Evolutionary conservation across 2,329 filamentous ascomycete species (phyloP), one percentile per base, ranked within the genome.

Genomic region (Ploettnerulaceae sp.): DNA sequence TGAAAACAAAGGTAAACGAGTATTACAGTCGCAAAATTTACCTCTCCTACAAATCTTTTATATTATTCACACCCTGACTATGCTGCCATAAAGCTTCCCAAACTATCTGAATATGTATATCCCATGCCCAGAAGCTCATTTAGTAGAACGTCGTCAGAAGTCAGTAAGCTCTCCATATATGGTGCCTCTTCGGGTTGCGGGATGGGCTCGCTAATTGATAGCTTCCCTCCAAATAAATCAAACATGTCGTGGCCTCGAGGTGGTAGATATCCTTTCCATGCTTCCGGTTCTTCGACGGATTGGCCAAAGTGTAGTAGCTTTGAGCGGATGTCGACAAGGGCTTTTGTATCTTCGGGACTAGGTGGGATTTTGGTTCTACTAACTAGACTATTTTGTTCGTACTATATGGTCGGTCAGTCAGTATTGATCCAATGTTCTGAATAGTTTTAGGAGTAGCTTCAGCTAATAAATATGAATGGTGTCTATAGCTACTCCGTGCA

Each of bases 51-150:
- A n/a, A n/a, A n/a, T n/a, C n/a, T n/a, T n/a, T n/a, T n/a, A n/a
- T n/a, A n/a, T n/a, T n/a, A n/a, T n/a, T n/a, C n/a, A n/a, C n/a
- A n/a, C n/a, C n/a, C n/a, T 12, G 14, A 3, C 25, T 18, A 40
- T 29, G 6, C 14, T 29, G 17, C 37, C 37, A 28, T 29, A 12
- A 20, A 29, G 14, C 22, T 29, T 14, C 14, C 37, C 5, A 21
- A 14, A 12, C 9, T 7, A 7, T 40, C 37, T 6, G 37, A 29
- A 40, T 40, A 29, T 5, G 25, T 29, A 17, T 40, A 20, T 3
- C 37, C 39, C 39, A 42, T 42, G 3, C 39, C 39, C 28, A 42
- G 33, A n/a, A 42, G 28, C 22, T 42, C 39, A 14, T n/a, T 22
- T n/a, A 42, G 15, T 9, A 42, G 24, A 8, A 25, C 28, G 25